Base-by-base conservation (phyloP, 345 rosid genomes). In the Eucalyptus camaldulensis region DNA sequence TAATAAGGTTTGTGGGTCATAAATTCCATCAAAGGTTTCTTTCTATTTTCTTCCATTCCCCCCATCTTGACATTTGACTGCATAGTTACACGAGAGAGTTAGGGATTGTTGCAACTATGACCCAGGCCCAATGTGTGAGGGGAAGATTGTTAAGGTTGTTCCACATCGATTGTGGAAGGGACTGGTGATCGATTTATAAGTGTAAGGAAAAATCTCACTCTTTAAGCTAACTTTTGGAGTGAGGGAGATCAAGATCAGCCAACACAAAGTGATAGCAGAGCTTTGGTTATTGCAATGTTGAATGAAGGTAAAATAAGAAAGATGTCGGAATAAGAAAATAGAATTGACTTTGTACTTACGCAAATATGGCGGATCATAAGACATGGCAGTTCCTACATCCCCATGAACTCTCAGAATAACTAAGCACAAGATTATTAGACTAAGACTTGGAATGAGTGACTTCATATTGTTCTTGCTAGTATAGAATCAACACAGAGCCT, bases 341-440 rank as follows among this genome's bases (percentile, higher is more conserved):
- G 50, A 49, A 49, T 49, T 49, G 15, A 13, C 15, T 49, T 49
- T 49, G 50, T 49, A 90, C 92, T 11, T 80, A 91, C 88, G 93
- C 85, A 92, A 40, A 80, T 92, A 90, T 24, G 93, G 92, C 31
- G 93, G 91, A 86, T 87, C 88, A 72, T 90, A 91, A 4, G 91
- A 49, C 7, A 88, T 85, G 3, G 92, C 94, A 29, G 90, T 89
- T 13, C 92, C 92, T 37, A 92, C 90, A 89, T 91, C 90, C 85
- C 90, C 90, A 11, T 49, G n/a, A 67, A 87, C 87, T 40, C 88
- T 62, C 43, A 47, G 3, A 85, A 89, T 15, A n/a, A 86, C 69
- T 29, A 33, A 88, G 21, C 51, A 51, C 16, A 88, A 37, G 86
- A 81, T 89, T 43, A 12, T n/a, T 37, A 87, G 76, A 47, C 40